Base-by-base conservation (phyloP, 2,329 filamentous ascomycete genomes). In the Pseudogymnoascus sp. region DNA sequence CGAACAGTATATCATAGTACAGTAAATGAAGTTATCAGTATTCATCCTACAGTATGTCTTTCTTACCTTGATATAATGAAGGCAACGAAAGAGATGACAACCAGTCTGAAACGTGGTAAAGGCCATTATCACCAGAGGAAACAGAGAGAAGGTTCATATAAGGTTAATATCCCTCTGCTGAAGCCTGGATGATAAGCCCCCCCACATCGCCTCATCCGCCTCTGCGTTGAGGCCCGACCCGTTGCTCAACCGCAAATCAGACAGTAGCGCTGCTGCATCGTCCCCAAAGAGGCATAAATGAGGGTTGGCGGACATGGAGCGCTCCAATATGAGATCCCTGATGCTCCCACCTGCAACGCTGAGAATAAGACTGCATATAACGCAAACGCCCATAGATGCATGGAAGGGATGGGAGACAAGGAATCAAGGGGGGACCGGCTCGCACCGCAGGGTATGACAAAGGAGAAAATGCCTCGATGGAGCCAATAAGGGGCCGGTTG, bases 1-100 rank as follows among this genome's bases (percentile, higher is more conserved):
- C 16, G 43, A 43, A 50, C n/a, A 50, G 25, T 50, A 50, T 50
- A 50, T 50, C 43, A 50, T 50, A 50, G 43, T 50, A 50, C 43
- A 50, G 43, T 50, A 50, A 50, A 50, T 50, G 43, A 50, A 50
- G 43, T 30, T 30, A 50, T 50, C 25, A 50, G 43, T 6, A 50
- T 50, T 50, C 43, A 50, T 50, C 1, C n/a, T 50, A 50, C 16
- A 50, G 11, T 30, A 14, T 30, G n/a, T 32, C 43, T 11, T 18
- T 18, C 43, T 50, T 50, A 50, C 25, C 43, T 30, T 50, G 43
- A 30, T 2, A 50, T 30, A 30, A 30, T 50, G 43, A 50, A 9
- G n/a, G 9, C 14, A 30, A 30, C 25, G 2, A 32, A 18, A 12
- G 43, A 30, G 25, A 50, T 12, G 25, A 18, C 1, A 2, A 16